phyloP scores from a whole-genome alignment of 2,329 filamentous ascomycete species.

The Botrytis porri region DNA sequence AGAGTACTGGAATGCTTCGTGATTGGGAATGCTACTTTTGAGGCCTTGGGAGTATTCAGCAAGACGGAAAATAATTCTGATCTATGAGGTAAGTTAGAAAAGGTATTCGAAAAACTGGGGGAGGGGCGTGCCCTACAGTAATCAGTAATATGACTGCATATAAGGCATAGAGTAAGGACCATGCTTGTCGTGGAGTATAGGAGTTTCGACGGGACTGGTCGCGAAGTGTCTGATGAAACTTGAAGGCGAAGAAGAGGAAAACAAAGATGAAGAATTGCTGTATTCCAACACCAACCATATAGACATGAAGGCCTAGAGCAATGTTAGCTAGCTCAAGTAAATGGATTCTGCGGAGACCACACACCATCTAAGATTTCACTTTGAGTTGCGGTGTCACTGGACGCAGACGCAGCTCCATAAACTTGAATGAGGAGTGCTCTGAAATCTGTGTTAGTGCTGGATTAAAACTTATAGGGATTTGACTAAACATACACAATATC shows the following conservation, averaged over 20 bases:
- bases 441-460: background rate
- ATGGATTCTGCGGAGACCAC: background rate
- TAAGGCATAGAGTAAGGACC: background rate
- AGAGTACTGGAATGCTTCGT: slow-evolving; percentile 51
- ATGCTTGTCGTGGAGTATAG: background rate
- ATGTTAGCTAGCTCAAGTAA: background rate
- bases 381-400: background rate
- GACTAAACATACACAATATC: background rate
- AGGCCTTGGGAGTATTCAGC: slow-evolving; percentile 51
- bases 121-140: background rate
- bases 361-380: background rate
- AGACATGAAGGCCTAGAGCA: background rate
- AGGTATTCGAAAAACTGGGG: background rate
- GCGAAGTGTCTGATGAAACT: background rate
- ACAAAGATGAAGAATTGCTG: background rate
- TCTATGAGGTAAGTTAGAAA: slow-evolving; percentile 36
- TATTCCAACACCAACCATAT: background rate
- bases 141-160: background rate
- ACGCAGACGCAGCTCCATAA: background rate
- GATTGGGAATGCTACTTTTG: slow-evolving; percentile 45
- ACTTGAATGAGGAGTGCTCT: background rate
- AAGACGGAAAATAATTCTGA: slow-evolving; percentile 59
- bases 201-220: background rate
- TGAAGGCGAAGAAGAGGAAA: background rate
- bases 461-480: background rate